A percentile compares a stretch with the other conserved stretches of the same genome.
Evolutionary conservation across 257 asterid genomes (phyloP).

Genomic region (Fraxinus anomala): DNA sequence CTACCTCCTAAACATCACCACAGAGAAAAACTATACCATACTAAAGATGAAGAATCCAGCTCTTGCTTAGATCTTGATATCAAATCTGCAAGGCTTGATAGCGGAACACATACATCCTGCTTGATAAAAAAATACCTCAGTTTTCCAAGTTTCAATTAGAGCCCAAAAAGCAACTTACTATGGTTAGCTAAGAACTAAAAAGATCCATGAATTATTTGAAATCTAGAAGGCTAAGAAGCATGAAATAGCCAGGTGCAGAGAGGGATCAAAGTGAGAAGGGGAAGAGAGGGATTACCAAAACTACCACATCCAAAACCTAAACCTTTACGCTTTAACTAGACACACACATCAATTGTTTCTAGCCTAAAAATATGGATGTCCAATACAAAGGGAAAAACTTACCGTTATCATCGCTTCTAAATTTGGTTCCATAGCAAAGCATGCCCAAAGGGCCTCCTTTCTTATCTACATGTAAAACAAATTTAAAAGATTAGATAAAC

Average conservation of each 20-base stretch:
- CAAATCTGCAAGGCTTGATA: conserved; percentile 79
- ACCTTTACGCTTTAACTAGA: not conserved
- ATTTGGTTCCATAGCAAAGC: conserved; percentile 85
- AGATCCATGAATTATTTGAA: not conserved
- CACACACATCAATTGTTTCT: not conserved
- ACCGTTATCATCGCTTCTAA: conserved; percentile 89
- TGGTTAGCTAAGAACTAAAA: not conserved
- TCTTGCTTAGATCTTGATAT: conserved; percentile 79
- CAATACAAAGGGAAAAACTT: conserved; percentile 28
- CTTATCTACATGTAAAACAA: conserved; percentile 59
- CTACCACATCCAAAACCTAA: not conserved
- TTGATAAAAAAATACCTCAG: conserved; percentile 3
- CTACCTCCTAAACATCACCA: not conserved
- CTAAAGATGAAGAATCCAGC: conserved; percentile 74
- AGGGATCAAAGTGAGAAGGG: not conserved
- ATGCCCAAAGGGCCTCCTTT: conserved; percentile 99
- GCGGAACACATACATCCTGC: conserved; percentile 96
- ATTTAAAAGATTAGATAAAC: conserved; percentile 18
- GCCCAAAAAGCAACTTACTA: not conserved
- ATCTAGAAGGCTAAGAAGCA: not conserved
- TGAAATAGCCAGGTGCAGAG: not conserved
- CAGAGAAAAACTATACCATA: conserved; percentile 51
- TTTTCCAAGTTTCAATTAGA: not conserved
- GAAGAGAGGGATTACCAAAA: not conserved
- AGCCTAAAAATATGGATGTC: conserved; percentile 1